Evolutionary conservation across 208 protist genomes (phyloP).

Genomic region (Spongospora subterranea): DNA sequence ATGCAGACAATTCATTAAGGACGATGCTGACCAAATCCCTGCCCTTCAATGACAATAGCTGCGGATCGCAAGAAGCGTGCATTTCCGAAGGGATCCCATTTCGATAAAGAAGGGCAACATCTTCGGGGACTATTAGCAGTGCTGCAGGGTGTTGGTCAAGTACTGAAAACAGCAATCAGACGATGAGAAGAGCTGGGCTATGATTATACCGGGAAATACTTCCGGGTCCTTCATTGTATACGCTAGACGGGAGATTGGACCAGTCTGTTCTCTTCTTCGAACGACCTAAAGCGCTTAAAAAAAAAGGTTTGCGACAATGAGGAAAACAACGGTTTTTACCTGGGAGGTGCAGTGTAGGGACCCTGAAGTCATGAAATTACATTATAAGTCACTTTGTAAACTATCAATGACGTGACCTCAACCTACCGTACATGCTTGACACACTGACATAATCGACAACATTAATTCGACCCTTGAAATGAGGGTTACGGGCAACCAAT

Average conservation of each 20-base stretch:
- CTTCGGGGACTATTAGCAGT: slow-evolving; percentile 44
- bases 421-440: slow-evolving; percentile 37
- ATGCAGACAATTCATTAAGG: slow-evolving; percentile 29
- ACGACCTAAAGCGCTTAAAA: slow-evolving; percentile 2
- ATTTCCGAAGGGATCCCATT: neutral
- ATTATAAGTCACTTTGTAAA: neutral
- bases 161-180: neutral
- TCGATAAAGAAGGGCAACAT: slow-evolving; percentile 13
- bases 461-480: slow-evolving; percentile 49
- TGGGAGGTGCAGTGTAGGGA: slow-evolving; percentile 45
- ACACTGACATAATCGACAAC: slow-evolving; percentile 34
- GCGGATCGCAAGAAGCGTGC: neutral
- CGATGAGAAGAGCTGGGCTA: neutral
- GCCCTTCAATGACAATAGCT: neutral
- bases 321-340: neutral
- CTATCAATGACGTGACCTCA: no score
- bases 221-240: neutral
- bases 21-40: neutral
- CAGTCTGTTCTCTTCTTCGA: neutral
- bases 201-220: neutral
- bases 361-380: neutral
- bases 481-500: slow-evolving; percentile 6
- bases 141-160: neutral
- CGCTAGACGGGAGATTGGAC: neutral
- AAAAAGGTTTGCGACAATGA: neutral